Conservation (phyloP, 1,139 yeast genomes). For the Protomyces gravidus region DNA sequence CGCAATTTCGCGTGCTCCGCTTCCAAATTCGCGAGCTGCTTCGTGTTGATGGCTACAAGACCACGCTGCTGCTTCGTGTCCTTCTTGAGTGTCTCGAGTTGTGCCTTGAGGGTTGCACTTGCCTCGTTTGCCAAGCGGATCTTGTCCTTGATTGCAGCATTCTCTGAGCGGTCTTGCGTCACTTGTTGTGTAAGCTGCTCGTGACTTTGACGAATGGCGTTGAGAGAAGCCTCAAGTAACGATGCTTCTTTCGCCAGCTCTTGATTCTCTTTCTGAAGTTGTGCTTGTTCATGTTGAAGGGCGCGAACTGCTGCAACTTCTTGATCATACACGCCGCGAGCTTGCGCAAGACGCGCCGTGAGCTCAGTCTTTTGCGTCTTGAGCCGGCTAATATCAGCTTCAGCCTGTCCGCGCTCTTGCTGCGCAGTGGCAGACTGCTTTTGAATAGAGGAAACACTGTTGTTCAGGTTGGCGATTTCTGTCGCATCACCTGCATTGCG, state of each 20-base stretch:
- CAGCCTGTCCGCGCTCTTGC: slow-evolving; percentile 69
- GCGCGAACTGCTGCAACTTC: slow-evolving; percentile 68
- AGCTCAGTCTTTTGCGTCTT: slow-evolving; percentile 64
- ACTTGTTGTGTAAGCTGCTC: slow-evolving; percentile 57
- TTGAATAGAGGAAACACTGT: slow-evolving; percentile 74
- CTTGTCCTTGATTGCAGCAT: slow-evolving; percentile 36
- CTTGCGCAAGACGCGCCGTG: slow-evolving; percentile 60
- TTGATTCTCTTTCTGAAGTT: slow-evolving; percentile 65
- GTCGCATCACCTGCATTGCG: slow-evolving; percentile 74
- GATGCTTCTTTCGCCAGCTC: slow-evolving; percentile 70
- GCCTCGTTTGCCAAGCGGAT: slow-evolving; percentile 61
- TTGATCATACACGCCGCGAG: slow-evolving; percentile 68
- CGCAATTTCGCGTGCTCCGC: slow-evolving; percentile 51
- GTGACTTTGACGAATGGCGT: slow-evolving; percentile 65
- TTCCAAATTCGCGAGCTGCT: slow-evolving; percentile 59
- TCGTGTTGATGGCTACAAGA: slow-evolving; percentile 59
- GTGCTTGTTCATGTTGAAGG: slow-evolving; percentile 57
- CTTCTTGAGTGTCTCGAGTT: slow-evolving; percentile 50
- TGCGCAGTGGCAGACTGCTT: slow-evolving; percentile 67
- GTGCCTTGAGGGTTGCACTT: slow-evolving; percentile 55
- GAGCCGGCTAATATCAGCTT: slow-evolving; percentile 65
- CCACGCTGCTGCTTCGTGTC: slow-evolving; percentile 61
- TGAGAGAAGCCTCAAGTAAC: slow-evolving; percentile 73
- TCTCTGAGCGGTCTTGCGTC: slow-evolving; percentile 64
- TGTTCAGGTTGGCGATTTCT: slow-evolving; percentile 80